These are phyloP conservation scores for Chaetomiaceae sp. DNA, from an alignment of 2,329 filamentous ascomycete species.

Conservation along the genomic window DNA sequence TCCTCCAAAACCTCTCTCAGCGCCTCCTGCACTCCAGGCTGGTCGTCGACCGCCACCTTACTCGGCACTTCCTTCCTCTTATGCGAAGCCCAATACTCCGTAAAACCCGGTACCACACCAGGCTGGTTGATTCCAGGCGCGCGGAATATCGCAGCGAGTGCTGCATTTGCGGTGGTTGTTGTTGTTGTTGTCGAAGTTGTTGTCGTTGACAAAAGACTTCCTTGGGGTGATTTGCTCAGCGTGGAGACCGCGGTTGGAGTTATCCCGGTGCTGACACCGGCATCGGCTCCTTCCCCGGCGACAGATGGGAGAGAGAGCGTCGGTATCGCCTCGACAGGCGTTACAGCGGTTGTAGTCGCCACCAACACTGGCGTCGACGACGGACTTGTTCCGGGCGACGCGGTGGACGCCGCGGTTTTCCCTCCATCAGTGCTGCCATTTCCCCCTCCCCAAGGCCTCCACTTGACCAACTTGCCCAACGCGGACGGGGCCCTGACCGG, in stretches of 20 bases:
- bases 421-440: background rate
- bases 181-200: background rate
- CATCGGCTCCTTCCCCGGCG: background rate
- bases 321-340: constrained; percentile 7
- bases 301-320: constrained; percentile 10
- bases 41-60: constrained; percentile 51
- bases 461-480: constrained; percentile 31
- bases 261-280: background rate
- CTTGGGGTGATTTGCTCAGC: constrained; percentile 18
- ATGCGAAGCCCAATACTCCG: constrained; percentile 49
- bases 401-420: constrained; percentile 19
- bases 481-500: constrained; percentile 18
- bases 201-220: constrained; percentile 26
- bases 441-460: constrained; percentile 43
- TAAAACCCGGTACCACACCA: constrained; percentile 69
- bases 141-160: constrained; percentile 36
- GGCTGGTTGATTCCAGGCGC: constrained; percentile 74
- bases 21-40: constrained; percentile 52
- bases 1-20: constrained; percentile 55
- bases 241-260: background rate
- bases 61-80: constrained; percentile 51
- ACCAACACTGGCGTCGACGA: constrained; percentile 11
- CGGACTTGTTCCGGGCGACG: constrained; percentile 17
- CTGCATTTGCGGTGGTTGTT: background rate
- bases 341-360: background rate